These are phyloP conservation scores for Geranium rotundifolium DNA, from an alignment of 345 rosid genomes.

Conservation along the genomic window DNA sequence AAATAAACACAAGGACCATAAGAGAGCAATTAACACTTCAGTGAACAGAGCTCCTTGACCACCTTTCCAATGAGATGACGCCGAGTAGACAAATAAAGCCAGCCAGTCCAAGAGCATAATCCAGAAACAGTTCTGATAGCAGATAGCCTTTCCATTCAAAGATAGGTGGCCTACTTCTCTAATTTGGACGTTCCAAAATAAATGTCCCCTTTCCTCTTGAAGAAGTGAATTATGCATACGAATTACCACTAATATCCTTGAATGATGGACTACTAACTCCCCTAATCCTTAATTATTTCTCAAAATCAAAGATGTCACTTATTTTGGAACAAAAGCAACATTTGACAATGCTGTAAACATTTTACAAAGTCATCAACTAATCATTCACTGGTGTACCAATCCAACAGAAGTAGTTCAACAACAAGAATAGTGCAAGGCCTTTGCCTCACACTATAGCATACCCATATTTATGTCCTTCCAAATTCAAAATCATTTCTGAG, in stretches of 20 bases:
- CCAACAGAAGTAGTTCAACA: background rate
- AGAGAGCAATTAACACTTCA: background rate
- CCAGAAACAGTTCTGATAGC: too few species aligned
- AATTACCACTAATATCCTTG: background rate
- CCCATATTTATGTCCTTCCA: background rate
- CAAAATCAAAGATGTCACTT: too few species aligned
- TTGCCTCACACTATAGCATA: background rate
- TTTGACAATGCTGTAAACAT: background rate
- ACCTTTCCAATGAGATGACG: too few species aligned
- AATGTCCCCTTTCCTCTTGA: background rate
- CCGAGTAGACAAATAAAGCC: too few species aligned
- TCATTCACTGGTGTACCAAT: background rate
- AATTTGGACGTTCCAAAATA: background rate
- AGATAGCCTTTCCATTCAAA: too few species aligned
- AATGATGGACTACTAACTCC: too few species aligned
- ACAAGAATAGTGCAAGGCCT: background rate
- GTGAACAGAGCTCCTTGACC: too few species aligned
- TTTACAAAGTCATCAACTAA: background rate
- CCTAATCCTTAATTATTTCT: too few species aligned
- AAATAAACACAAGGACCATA: background rate
- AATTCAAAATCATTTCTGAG: too few species aligned
- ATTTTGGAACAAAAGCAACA: too few species aligned
- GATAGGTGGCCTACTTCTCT: too few species aligned
- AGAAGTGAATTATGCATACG: background rate
- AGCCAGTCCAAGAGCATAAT: too few species aligned